phyloP scores from a whole-genome alignment of 176 grass and related monocot species.

The Carex littledalei region DNA sequence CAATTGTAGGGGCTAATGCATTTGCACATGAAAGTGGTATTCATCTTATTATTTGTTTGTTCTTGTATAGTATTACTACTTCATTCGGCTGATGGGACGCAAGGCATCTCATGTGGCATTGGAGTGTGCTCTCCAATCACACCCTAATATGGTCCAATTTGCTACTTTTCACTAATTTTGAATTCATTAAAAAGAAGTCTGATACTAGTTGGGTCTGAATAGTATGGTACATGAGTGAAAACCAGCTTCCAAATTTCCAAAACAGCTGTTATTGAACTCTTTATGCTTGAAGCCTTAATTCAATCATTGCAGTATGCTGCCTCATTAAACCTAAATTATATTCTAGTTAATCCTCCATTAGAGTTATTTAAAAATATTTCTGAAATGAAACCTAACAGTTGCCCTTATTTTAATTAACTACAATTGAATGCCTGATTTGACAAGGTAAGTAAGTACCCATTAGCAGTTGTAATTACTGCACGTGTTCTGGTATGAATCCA shows the following conservation, averaged over 20 bases:
- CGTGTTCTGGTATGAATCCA: no score
- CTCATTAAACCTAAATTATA: not conserved
- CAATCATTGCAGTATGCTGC: not conserved
- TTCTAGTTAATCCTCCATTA: not conserved
- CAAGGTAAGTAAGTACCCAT: not conserved
- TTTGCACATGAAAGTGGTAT: no score
- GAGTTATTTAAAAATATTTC: not conserved
- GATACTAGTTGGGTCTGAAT: no score
- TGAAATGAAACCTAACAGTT: not conserved
- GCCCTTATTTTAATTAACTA: not conserved
- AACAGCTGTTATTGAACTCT: not conserved
- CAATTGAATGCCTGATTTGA: not conserved
- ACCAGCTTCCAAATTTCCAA: not conserved
- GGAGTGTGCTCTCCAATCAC: no score
- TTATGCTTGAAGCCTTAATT: not conserved
- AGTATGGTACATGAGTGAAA: not conserved
- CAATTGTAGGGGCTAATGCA: no score
- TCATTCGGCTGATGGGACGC: conserved; percentile 94
- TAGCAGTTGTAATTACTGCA: not conserved
- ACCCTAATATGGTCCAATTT: no score
- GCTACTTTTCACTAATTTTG: no score
- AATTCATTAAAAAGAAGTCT: no score
- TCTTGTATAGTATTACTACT: conserved; percentile 90
- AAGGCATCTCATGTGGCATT: conserved; percentile 99
- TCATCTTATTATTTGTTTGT: conserved; percentile 20